Evolutionary conservation across 257 asterid genomes (phyloP).

Genomic region (Nicotiana tabacum): DNA sequence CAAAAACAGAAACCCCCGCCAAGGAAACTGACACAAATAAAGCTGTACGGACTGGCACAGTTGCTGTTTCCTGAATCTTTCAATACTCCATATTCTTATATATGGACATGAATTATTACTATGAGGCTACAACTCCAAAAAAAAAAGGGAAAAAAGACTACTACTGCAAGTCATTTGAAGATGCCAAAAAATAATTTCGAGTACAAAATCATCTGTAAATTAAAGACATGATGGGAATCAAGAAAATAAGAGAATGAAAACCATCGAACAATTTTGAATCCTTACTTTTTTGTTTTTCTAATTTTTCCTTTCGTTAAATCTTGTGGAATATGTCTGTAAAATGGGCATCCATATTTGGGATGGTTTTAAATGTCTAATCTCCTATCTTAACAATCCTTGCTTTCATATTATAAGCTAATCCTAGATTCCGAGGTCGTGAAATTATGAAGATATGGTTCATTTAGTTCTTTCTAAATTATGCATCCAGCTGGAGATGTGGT

Average conservation of each 20-base stretch:
- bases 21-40: constrained; percentile 49
- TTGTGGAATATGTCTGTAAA: background rate
- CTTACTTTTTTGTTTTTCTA: background rate
- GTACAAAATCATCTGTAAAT: background rate
- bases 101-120: background rate
- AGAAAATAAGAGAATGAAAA: background rate
- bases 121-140: background rate
- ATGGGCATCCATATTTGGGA: background rate
- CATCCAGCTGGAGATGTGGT: too few relatives aligned
- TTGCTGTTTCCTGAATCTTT: constrained; percentile 55
- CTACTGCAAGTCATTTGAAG: background rate
- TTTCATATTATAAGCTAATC: background rate
- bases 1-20: constrained; percentile 13
- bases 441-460: background rate
- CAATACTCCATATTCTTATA: background rate
- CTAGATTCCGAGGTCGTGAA: background rate
- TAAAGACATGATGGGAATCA: background rate
- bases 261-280: background rate
- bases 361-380: background rate
- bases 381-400: background rate
- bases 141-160: background rate
- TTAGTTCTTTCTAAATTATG: background rate
- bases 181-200: background rate
- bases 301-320: background rate
- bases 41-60: constrained; percentile 51